Evolutionary conservation across 2,329 filamentous ascomycete species (phyloP).

Genomic region (Cladosporium austrohemisphaericum): DNA sequence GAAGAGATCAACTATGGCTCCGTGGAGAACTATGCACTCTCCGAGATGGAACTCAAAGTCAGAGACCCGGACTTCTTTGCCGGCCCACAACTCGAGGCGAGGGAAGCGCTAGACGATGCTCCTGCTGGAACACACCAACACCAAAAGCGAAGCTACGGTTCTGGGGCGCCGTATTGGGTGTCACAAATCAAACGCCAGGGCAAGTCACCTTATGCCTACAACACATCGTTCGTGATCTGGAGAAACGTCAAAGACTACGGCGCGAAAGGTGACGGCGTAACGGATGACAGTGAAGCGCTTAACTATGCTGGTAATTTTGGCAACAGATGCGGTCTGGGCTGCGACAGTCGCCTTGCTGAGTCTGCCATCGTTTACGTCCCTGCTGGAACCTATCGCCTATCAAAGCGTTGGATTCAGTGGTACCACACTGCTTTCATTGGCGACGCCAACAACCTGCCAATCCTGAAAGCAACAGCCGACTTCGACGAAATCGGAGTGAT

Average conservation of each 20-base stretch:
- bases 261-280: slow-evolving; percentile 56
- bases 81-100: slow-evolving; percentile 4
- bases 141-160: slow-evolving; percentile 27
- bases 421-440: slow-evolving; percentile 95
- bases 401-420: slow-evolving; percentile 71
- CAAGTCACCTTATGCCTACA: slow-evolving; percentile 35
- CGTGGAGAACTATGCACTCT: slow-evolving; percentile 1
- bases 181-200: slow-evolving; percentile 42
- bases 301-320: slow-evolving; percentile 32
- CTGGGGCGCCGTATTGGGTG: slow-evolving; percentile 37
- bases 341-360: slow-evolving; percentile 75
- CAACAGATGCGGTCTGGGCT: slow-evolving; percentile 41
- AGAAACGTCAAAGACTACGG: slow-evolving; percentile 46
- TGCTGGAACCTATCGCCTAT: slow-evolving; percentile 78
- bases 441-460: slow-evolving; percentile 68
- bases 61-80: background rate
- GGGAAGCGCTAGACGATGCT: slow-evolving; percentile 7
- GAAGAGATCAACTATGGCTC: slow-evolving; percentile 9
- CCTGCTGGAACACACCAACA: slow-evolving; percentile 21
- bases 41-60: slow-evolving; percentile 12
- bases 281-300: slow-evolving; percentile 71
- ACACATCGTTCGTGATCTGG: slow-evolving; percentile 42
- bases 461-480: slow-evolving; percentile 38
- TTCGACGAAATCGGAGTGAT: slow-evolving; percentile 34
- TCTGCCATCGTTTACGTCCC: slow-evolving; percentile 92